Evolutionary conservation across 495 filamentous ascomycete genomes (phyloP), one percentile per base, ranked within the genome.

Genomic region (Cercophora sp.): DNA sequence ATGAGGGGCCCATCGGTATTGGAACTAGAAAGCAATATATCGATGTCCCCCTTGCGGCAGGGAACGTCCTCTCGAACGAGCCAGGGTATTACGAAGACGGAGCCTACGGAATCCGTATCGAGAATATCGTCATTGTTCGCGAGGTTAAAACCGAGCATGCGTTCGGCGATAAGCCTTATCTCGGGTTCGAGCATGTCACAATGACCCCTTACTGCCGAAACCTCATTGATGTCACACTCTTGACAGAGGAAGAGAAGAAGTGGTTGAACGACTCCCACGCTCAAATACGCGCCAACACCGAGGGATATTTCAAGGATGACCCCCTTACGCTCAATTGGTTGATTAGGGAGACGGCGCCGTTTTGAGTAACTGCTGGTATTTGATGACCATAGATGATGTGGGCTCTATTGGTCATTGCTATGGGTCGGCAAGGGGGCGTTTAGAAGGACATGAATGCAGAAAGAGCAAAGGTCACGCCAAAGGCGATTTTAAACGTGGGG

Each of bases 61-160:
- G 94, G 39, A 96, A 96, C 64, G 91, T 97, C 36, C 81, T 96
- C 53, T 96, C 91, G 3, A 85, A 96, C 64, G 91, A 99, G 66
- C 94, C 93, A 11, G 94, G 94, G 25, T 99, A 91, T 72, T 99
- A 99, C 70, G 94, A 97, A 70, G 94, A 99, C 61, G 94, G 91
- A 39, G 84, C 85, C 8, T 99, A 94, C 63, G 94, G 94, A n/a
- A 95, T 99, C 61, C 87, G 94, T 25, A 97, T 96, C 61, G 94
- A 99, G 72, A 97, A 88, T 78, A 75, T 99, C 51, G 81, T 95
- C 54, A 88, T 96, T 81, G 88, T 89, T 15, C 85, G 83, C 56
- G 90, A 96, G 62, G 86, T 85, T 13, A 72, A 95, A 64, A 96
- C 92, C 5, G 84, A 86, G 50, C 77, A 95, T 69, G 81, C 80